A percentile compares a stretch with the other conserved stretches of the same genome.
Evolutionary conservation across 768 basidiomycete genomes (phyloP).

Genomic region (Termitomyces sp.): DNA sequence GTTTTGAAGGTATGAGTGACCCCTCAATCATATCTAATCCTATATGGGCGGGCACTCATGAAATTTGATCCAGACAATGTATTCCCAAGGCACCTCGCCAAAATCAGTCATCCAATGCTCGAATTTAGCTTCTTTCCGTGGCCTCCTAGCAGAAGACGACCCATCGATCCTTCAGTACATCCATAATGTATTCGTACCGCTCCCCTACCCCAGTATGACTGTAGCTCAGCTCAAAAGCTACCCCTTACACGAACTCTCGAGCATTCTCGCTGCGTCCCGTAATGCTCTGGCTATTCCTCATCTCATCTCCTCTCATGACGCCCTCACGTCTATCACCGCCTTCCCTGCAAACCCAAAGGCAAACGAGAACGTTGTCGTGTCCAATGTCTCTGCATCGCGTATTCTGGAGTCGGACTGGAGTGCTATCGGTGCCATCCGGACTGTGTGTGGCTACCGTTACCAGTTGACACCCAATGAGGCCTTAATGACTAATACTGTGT

Average conservation of each 20-base stretch:
- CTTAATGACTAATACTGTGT: conserved; percentile 31
- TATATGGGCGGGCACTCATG: background rate
- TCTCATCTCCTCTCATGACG: conserved; percentile 24
- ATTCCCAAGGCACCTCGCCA: conserved; percentile 25
- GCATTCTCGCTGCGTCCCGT: conserved; percentile 17
- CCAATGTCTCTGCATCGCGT: conserved; percentile 37
- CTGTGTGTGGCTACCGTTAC: conserved; percentile 36
- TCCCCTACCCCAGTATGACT: conserved; percentile 36
- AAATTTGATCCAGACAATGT: conserved; percentile 25
- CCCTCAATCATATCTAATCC: background rate
- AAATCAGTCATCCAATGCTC: conserved; percentile 29
- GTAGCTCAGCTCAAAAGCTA: conserved; percentile 28
- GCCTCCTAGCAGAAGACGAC: conserved; percentile 18
- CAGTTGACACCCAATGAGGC: conserved; percentile 31
- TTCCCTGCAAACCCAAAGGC: conserved; percentile 32
- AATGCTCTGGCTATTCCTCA: conserved; percentile 23
- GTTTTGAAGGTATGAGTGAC: conserved; percentile 27
- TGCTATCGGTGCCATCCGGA: conserved; percentile 26
- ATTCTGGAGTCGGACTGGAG: conserved; percentile 39
- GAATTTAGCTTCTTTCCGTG: conserved; percentile 36
- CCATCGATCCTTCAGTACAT: conserved; percentile 23
- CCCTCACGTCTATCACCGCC: conserved; percentile 16
- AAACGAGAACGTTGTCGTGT: conserved; percentile 32
- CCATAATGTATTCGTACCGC: conserved; percentile 35
- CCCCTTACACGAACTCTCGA: conserved; percentile 25